Conservation (phyloP, 140 eudicot species). For the Senecio squalidus region DNA sequence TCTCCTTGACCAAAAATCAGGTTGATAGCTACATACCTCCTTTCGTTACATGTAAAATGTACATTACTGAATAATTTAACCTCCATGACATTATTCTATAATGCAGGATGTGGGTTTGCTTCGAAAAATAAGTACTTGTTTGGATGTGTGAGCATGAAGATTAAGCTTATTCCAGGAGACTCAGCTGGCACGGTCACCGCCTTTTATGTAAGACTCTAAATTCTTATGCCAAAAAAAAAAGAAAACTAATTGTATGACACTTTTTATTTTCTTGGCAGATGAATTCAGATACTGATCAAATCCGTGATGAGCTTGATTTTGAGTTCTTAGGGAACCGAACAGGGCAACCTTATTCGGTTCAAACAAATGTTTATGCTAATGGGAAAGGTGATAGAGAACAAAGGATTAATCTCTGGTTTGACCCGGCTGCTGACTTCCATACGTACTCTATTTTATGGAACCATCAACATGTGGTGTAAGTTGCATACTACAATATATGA, state of each 20-base stretch:
- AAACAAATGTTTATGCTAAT: constrained; percentile 45
- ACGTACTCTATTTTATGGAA: constrained; percentile 61
- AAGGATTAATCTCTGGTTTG: constrained; percentile 59
- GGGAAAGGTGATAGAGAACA: constrained; percentile 61
- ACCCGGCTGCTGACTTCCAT: constrained; percentile 55
- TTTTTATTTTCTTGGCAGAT: constrained; percentile 38
- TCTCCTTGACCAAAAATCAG: constrained; percentile 74
- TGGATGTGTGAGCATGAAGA: constrained; percentile 85
- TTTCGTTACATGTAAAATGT: too few relatives aligned
- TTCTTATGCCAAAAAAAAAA: not conserved
- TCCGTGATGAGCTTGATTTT: constrained; percentile 52
- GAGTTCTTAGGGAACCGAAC: constrained; percentile 60
- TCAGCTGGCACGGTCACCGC: constrained; percentile 94
- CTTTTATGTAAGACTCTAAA: constrained; percentile 48
- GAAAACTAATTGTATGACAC: not conserved
- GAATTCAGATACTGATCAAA: constrained; percentile 65
- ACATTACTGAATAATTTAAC: not conserved
- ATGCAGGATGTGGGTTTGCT: constrained; percentile 77
- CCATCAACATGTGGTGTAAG: constrained; percentile 60
- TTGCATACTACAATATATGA: not conserved
- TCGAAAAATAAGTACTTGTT: constrained; percentile 58
- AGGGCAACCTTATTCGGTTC: constrained; percentile 55
- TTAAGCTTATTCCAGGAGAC: constrained; percentile 82
- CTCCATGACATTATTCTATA: not conserved
- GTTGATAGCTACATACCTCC: constrained; percentile 20